Base-by-base conservation (phyloP, 2,329 filamentous ascomycete genomes). In the Exophiala phaeomuriformis region DNA sequence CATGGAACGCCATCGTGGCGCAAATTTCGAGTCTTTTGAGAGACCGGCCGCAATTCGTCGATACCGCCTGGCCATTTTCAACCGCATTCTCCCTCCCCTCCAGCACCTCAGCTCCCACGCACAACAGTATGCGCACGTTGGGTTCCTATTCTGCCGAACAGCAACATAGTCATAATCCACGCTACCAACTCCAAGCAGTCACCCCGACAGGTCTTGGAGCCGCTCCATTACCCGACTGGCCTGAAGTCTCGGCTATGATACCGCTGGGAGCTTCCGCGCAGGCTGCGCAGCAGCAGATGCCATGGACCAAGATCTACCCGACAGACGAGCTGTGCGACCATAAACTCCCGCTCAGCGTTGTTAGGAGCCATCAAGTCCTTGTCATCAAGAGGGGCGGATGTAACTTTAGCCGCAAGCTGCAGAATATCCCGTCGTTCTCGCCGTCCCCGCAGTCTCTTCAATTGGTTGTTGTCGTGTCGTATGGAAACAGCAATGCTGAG, bases 381-480 rank as follows among this genome's bases (percentile, higher is more conserved):
- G 80, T 95, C 47, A 77, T 97, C 63, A 83, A 81, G 30, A 83
- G 93, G 4, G 91, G 93, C 37, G 83, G 82, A 1, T 98, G 93
- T 72, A 85, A 80, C 28, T 97, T 97, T 69, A 84, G 81, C 35
- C 73, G 85, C 30, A 98, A 98, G 68, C 72, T 97, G 0, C 77
- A 79, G 48, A 90, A 88, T 60, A 90, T 97, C n/a, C 90, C 91
- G 0, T 80, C 81, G 6, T 91, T 84, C 66, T 76, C 82, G 1
- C 83, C 86, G 0, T 74, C 76, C 0, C 67, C 75, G 0, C 67
- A 69, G 2, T 77, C 83, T 0, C 73, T 97, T 12, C 87, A 95
- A 67, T 78, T 97, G 2, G 88, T 97, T 30, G 73, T 97, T 41
- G 72, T 96, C 0, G 80, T 96, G 3, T 83, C 78, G 10, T 80